Percentiles rank a stretch among this genome's conserved stretches.
phyloP scores from a whole-genome alignment of 1,284 basidiomycete genomes.

The Puccinia novopanici region DNA sequence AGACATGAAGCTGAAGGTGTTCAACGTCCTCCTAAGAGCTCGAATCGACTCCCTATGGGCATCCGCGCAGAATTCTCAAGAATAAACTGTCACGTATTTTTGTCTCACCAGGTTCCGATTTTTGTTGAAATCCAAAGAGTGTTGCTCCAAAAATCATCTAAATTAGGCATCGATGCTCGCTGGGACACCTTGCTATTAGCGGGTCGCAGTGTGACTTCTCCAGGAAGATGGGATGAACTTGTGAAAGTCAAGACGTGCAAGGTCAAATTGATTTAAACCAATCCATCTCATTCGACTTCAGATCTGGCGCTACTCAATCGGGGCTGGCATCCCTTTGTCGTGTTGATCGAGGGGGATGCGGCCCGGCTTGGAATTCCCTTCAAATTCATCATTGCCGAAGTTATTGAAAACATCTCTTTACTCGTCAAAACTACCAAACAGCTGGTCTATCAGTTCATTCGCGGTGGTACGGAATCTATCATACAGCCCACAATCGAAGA shows the following conservation, averaged over 20 bases:
- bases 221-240: slow-evolving; percentile 76
- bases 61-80: slow-evolving; percentile 54
- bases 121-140: slow-evolving; percentile 41
- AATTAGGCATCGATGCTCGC: slow-evolving; percentile 54
- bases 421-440: slow-evolving; percentile 62
- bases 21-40: not conserved
- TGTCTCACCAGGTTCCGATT: slow-evolving; percentile 49
- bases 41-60: slow-evolving; percentile 27
- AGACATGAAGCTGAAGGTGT: slow-evolving; percentile 35
- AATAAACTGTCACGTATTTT: slow-evolving; percentile 43
- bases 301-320: slow-evolving; percentile 54
- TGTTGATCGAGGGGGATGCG: slow-evolving; percentile 67
- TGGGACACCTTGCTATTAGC: slow-evolving; percentile 61
- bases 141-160: slow-evolving; percentile 52
- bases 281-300: slow-evolving; percentile 22
- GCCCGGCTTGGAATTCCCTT: slow-evolving; percentile 76
- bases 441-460: slow-evolving; percentile 60
- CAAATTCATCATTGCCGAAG: slow-evolving; percentile 68
- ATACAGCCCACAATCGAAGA: slow-evolving; percentile 56
- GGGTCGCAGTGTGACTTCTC: slow-evolving; percentile 60
- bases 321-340: slow-evolving; percentile 55
- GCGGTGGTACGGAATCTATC: slow-evolving; percentile 56
- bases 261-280: slow-evolving; percentile 60
- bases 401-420: slow-evolving; percentile 60
- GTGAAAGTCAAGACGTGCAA: slow-evolving; percentile 68